Evolutionary conservation across 2,329 filamentous ascomycete genomes (phyloP), one percentile per base, ranked within the genome.

Genomic region (Tolypocladium guangdongense): DNA sequence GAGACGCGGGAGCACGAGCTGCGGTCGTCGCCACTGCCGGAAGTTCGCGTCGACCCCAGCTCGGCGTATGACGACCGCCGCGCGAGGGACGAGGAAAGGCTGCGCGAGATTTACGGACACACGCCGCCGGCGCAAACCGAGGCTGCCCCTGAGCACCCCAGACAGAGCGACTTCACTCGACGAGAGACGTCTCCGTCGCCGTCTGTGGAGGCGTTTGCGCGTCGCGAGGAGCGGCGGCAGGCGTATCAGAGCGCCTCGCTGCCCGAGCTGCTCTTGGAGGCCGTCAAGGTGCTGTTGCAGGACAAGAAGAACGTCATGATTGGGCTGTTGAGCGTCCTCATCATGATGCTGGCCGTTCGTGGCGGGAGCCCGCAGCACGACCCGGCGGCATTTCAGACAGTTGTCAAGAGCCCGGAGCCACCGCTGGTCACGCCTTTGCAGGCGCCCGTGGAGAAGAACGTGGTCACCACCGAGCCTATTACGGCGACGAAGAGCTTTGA

Each of bases 241-340:
- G 52, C 62, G 30, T 67, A 69, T 51, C 69, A 76, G 55, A 66
- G 67, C 11, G 77, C 78, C 0, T 78, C 77, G 2, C 70, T 85
- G 12, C 68, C 73, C 0, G 76, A 82, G 55, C 68, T 84, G 10
- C 61, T 84, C 0, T 59, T 80, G 10, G 77, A 81, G 57, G 78
- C 80, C 0, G 68, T 71, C 50, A 72, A 74, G 35, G 76, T 84
- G 8, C 64, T 80, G 20, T 61, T 84, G 59, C 73, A 76, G 48
- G 82, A 85, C 59, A 73, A 73, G 54, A 83, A 78, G 68, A 85
- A 84, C 53, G 63, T 84, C 11, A 67, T 74, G n/a, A 84, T 85
- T 30, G 69, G 72, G 6, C 60, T 79, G 0, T 67, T 86, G 50
- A 75, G 77, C 52, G 54, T 78, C 2, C 62, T 84, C n/a, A 73